These are phyloP conservation scores for Actinomortierella ambigua DNA, from an alignment of 371 early-diverging fungal species.

Conservation along the genomic window DNA sequence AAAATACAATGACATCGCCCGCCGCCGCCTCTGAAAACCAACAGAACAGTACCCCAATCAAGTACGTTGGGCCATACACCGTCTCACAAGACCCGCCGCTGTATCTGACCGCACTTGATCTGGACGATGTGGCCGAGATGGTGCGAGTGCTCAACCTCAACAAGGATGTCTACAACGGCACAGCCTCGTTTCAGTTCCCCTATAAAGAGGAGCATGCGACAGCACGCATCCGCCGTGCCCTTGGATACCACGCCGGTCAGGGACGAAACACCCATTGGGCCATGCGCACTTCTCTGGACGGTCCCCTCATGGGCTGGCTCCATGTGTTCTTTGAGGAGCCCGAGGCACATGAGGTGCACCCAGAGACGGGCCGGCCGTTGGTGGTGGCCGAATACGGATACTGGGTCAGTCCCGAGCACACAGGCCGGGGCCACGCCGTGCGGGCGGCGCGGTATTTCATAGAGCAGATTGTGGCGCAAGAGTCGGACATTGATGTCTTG, in stretches of 20 bases:
- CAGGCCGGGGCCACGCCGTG: conserved; percentile 19
- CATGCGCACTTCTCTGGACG: conserved; percentile 26
- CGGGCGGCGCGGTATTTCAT: conserved; percentile 18
- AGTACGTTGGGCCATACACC: conserved; percentile 18
- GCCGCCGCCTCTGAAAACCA: too few relatives aligned
- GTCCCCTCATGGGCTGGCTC: conserved; percentile 41
- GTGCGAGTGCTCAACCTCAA: conserved; percentile 31
- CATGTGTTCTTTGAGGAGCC: conserved; percentile 16
- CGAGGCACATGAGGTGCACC: conserved; percentile 1
- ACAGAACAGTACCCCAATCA: not conserved
- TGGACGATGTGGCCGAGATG: conserved; percentile 31
- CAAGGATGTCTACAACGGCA: conserved; percentile 38
- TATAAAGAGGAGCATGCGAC: conserved; percentile 1
- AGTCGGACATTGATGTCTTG: conserved; percentile 24
- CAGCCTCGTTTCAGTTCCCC: conserved; percentile 3
- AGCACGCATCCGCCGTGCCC: conserved; percentile 16
- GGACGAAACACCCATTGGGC: conserved; percentile 35
- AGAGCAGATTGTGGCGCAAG: conserved; percentile 25
- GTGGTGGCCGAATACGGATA: conserved; percentile 25
- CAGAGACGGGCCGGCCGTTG: conserved; percentile 11
- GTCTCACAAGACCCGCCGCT: conserved; percentile 25
- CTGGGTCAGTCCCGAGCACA: conserved; percentile 41
- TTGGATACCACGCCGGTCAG: not conserved
- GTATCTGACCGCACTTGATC: conserved; percentile 26
- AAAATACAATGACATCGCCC: too few relatives aligned